Base-by-base conservation (phyloP, 2,329 filamentous ascomycete genomes). In the Ophiostoma sp. region DNA sequence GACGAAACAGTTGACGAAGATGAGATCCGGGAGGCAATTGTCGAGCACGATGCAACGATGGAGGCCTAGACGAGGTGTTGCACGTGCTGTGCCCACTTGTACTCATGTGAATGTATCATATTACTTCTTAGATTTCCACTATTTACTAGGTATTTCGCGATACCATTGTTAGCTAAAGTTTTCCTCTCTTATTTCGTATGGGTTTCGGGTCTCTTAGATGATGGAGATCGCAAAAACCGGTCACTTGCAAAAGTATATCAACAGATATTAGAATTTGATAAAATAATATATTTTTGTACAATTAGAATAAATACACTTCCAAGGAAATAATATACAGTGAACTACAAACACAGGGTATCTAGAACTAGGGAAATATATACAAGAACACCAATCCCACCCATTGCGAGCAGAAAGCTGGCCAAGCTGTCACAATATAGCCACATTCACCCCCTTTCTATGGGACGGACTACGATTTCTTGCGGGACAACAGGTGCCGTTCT, bases 11-110 rank as follows among this genome's bases (percentile, higher is more conserved):
- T 76, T 67, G 78, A 77, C 65, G 75, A 75, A 47, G 75, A 75
- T 64, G 77, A 78, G 66, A 69, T 71, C 41, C 68, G 65, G 65
- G 77, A 78, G 55, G 78, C 76, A 42, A 73, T 78, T 71, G 72
- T 69, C n/a, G 73, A 74, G 69, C 70, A 73, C 47, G 76, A 74
- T 62, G 73, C 71, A 44, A 74, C 65, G 9, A 77, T 75, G 76
- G 77, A 78, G 71, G 75, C 74, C 3, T 72, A 44, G 40, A 11
- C 45, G 6, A 12, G 11, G 42, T 12, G 11, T 3, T 6, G 11
- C 42, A 44, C 42, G 42, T 44, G 7, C 6, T 44, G 11, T 27
- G 27, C 27, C 27, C 27, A 27, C 27, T 27, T 27, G 27, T 27
- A 27, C 27, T 27, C 27, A 27, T 27, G 27, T 27, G 27, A 27